Evolutionary conservation across 2,329 filamentous ascomycete species (phyloP).

Genomic region (Colletotrichum orchidophilum): DNA sequence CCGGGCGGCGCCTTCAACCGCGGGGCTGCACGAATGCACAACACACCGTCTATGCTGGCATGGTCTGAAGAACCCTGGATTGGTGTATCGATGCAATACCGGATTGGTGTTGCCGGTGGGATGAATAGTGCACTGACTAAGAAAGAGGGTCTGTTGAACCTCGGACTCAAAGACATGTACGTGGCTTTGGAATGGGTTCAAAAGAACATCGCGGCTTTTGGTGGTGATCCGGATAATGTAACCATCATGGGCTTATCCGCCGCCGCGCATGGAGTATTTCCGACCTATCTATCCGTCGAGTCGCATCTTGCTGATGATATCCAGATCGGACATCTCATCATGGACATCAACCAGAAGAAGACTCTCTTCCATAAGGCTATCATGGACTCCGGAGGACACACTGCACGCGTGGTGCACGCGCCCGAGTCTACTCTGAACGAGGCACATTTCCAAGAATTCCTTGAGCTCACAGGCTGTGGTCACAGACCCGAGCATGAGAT

Average conservation of each 20-base stretch:
- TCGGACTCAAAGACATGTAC: slow-evolving; percentile 61
- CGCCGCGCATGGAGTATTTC: slow-evolving; percentile 44
- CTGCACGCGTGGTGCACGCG: slow-evolving; percentile 41
- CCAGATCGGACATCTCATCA: slow-evolving; percentile 43
- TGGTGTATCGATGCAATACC: slow-evolving; percentile 54
- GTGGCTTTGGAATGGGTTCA: slow-evolving; percentile 59
- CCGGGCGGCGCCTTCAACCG: slow-evolving; percentile 45
- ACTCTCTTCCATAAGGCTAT: slow-evolving; percentile 44
- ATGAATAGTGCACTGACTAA: slow-evolving; percentile 60
- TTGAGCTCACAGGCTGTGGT: slow-evolving; percentile 41
- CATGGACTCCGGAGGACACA: slow-evolving; percentile 44
- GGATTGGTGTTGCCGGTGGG: slow-evolving; percentile 68
- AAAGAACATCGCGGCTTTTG: slow-evolving; percentile 60
- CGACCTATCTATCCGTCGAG: background rate
- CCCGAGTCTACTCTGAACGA: slow-evolving; percentile 39
- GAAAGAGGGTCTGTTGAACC: slow-evolving; percentile 62
- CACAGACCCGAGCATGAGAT: slow-evolving; percentile 35
- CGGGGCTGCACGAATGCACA: slow-evolving; percentile 50
- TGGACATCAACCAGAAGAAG: slow-evolving; percentile 44
- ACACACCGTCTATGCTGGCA: slow-evolving; percentile 55
- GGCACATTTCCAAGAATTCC: slow-evolving; percentile 42
- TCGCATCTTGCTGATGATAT: background rate
- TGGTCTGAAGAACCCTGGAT: slow-evolving; percentile 57
- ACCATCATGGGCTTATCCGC: slow-evolving; percentile 57
- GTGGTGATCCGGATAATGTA: slow-evolving; percentile 57